A percentile compares a stretch with the other conserved stretches of the same genome.
Evolutionary conservation across 345 rosid genomes (phyloP).

Genomic region (Corchorus olitorius): DNA sequence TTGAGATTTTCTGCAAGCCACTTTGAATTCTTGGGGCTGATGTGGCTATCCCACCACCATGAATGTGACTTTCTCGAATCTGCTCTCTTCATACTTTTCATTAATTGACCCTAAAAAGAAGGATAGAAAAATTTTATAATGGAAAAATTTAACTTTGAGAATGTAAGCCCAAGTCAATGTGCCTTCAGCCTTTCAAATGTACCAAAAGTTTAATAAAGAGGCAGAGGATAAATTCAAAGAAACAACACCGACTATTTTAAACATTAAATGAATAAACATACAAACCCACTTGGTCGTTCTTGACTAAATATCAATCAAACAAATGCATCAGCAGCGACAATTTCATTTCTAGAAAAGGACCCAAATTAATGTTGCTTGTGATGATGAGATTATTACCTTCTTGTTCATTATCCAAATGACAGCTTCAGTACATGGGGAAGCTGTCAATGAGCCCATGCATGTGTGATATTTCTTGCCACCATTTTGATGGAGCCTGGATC

Average conservation of each 20-base stretch:
- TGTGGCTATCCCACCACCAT: conserved; percentile 42
- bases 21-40: conserved; percentile 40
- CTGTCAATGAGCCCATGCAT: too few relatives aligned
- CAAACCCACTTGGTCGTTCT: background rate
- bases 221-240: background rate
- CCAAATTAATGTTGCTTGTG: too few relatives aligned
- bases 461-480: too few relatives aligned
- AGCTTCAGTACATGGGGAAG: too few relatives aligned
- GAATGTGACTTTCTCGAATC: conserved; percentile 24
- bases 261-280: background rate
- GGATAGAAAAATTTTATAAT: background rate
- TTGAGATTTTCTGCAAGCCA: conserved; percentile 57
- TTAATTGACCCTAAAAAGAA: background rate
- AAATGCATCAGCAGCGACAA: too few relatives aligned
- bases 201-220: background rate
- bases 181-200: conserved; percentile 3
- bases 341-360: too few relatives aligned
- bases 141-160: conserved; percentile 6
- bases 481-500: too few relatives aligned
- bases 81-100: conserved; percentile 14
- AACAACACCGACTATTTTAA: conserved; percentile 1
- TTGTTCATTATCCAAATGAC: too few relatives aligned
- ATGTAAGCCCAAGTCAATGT: conserved; percentile 6
- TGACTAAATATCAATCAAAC: too few relatives aligned
- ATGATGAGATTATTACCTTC: too few relatives aligned